phyloP scores from a whole-genome alignment of 352 stramenopile genomes.

The Aphanomyces astaci region DNA sequence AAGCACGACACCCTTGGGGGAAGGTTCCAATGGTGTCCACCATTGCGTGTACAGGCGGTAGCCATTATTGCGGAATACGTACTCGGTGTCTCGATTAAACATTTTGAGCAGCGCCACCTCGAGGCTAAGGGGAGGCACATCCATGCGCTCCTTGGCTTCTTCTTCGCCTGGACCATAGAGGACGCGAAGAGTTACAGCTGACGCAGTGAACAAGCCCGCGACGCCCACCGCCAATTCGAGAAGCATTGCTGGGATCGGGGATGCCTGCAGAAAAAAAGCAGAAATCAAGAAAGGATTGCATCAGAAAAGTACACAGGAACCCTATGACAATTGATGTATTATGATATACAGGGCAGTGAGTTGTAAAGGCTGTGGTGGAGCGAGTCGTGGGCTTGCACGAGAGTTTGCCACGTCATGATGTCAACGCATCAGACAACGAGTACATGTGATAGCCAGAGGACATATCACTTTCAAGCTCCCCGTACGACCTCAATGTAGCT shows the following conservation, averaged over 20 bases:
- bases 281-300: too few species aligned
- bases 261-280: too few species aligned
- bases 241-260: background rate
- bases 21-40: background rate
- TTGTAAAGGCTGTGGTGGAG: too few species aligned
- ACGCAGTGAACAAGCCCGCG: background rate
- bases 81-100: conserved; percentile 3
- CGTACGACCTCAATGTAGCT: too few species aligned
- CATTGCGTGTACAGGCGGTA: conserved; percentile 7
- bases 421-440: too few species aligned
- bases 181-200: background rate
- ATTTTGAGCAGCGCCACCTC: conserved; percentile 7
- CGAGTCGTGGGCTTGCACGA: too few species aligned
- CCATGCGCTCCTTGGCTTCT: conserved; percentile 3
- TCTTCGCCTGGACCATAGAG: conserved; percentile 13
- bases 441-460: too few species aligned
- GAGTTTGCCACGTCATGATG: too few species aligned
- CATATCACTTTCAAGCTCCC: too few species aligned
- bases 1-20: conserved; percentile 45
- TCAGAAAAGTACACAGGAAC: too few species aligned
- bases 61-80: background rate
- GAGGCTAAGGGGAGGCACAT: background rate
- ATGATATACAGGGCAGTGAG: too few species aligned
- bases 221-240: background rate
- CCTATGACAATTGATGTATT: too few species aligned